Conservation (phyloP, 1,139 yeast genomes). For the Candida sanyaensis region DNA sequence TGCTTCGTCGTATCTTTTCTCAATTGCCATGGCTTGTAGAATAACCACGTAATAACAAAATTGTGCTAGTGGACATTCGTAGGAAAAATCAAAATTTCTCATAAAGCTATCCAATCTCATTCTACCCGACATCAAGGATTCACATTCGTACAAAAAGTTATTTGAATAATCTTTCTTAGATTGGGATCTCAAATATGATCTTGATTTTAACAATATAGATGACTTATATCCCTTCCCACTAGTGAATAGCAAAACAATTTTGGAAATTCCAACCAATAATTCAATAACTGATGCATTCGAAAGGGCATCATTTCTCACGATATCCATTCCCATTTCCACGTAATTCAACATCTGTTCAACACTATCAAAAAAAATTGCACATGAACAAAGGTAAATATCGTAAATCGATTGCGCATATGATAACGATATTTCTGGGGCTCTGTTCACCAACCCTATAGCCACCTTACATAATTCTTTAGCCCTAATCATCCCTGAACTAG, state of each 20-base stretch:
- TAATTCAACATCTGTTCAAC: conserved; percentile 35
- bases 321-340: conserved; percentile 21
- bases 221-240: conserved; percentile 12
- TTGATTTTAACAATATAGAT: conserved; percentile 2
- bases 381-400: conserved; percentile 42
- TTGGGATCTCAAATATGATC: background rate
- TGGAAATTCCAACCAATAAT: conserved; percentile 16
- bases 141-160: conserved; percentile 12
- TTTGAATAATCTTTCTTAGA: background rate
- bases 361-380: conserved; percentile 50
- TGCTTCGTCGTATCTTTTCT: conserved; percentile 24
- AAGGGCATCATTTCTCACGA: conserved; percentile 10
- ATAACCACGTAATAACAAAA: conserved; percentile 15
- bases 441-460: conserved; percentile 41
- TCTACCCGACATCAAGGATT: conserved; percentile 20
- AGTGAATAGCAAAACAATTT: conserved; percentile 19
- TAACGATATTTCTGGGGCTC: conserved; percentile 34
- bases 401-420: conserved; percentile 43
- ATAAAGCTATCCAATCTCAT: conserved; percentile 19
- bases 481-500: conserved; percentile 26
- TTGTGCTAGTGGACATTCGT: conserved; percentile 5
- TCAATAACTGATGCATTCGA: conserved; percentile 17
- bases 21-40: conserved; percentile 6
- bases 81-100: conserved; percentile 5
- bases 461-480: conserved; percentile 33